Conservation (phyloP, 352 stramenopile species). For the Pythium graminicola region DNA sequence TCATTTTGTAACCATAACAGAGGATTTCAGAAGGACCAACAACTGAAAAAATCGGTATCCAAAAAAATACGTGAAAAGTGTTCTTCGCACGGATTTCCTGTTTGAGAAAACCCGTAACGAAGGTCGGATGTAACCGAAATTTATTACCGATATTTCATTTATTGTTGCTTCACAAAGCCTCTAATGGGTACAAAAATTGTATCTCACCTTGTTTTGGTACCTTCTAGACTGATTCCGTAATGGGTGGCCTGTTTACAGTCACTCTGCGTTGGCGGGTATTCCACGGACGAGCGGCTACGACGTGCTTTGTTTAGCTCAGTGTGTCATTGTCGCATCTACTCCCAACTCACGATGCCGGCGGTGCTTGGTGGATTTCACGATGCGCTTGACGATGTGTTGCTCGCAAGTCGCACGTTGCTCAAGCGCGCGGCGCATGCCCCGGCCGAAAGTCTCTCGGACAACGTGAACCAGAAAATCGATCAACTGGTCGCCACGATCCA, state of each 20-base stretch:
- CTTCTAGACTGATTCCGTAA: not conserved
- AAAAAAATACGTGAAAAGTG: too few relatives aligned
- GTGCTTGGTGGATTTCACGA: conserved; percentile 11
- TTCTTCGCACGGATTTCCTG: too few relatives aligned
- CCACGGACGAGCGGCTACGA: not conserved
- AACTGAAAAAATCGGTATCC: too few relatives aligned
- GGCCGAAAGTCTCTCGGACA: not conserved
- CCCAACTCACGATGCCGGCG: conserved; percentile 1
- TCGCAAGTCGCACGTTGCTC: conserved; percentile 15
- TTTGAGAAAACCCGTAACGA: too few relatives aligned
- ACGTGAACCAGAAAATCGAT: conserved; percentile 14
- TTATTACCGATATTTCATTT: too few relatives aligned
- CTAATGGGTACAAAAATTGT: not conserved
- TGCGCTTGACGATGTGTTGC: conserved; percentile 19
- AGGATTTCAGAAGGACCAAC: too few relatives aligned
- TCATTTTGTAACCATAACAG: too few relatives aligned
- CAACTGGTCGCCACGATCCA: conserved; percentile 15
- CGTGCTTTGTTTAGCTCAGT: not conserved
- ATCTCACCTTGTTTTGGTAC: conserved; percentile 8
- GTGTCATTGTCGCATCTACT: not conserved
- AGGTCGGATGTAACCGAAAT: too few relatives aligned
- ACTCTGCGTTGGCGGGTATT: not conserved
- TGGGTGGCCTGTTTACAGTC: not conserved
- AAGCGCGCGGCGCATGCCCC: conserved; percentile 10
- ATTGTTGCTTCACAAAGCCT: too few relatives aligned